phyloP scores from a whole-genome alignment of 1,284 basidiomycete species.

The Ceratobasidium papillatum region DNA sequence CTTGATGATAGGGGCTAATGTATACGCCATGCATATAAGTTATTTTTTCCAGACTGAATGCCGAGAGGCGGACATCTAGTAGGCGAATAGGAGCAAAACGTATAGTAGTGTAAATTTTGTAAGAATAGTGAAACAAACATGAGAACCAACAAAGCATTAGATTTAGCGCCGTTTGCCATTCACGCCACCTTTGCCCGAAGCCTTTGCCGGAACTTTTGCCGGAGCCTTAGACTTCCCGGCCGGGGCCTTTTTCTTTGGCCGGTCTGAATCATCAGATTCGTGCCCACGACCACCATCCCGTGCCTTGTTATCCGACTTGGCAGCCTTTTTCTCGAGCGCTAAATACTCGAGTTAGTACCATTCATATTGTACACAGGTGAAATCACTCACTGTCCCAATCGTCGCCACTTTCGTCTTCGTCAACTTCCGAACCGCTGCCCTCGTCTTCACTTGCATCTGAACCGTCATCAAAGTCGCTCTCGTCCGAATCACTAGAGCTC shows the following conservation, averaged over 20 bases:
- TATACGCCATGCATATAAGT: too few relatives aligned
- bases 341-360: not conserved
- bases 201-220: conserved; percentile 28
- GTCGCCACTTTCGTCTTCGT: conserved; percentile 79
- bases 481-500: conserved; percentile 62
- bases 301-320: conserved; percentile 79
- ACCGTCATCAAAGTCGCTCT: conserved; percentile 61
- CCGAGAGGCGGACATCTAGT: too few relatives aligned
- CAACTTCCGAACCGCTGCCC: conserved; percentile 72
- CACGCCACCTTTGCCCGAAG: too few relatives aligned
- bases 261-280: conserved; percentile 72
- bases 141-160: not conserved
- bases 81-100: not conserved
- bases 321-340: conserved; percentile 89
- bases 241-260: conserved; percentile 67
- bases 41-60: too few relatives aligned
- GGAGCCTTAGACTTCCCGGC: conserved; percentile 3
- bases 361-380: not conserved
- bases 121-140: not conserved
- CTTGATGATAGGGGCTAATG: too few relatives aligned
- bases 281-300: conserved; percentile 59
- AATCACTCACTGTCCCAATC: conserved; percentile 77
- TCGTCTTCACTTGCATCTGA: conserved; percentile 75
- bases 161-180: conserved; percentile 23
- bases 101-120: not conserved